Evolutionary conservation across 1,284 basidiomycete species (phyloP).

Genomic region (Trichosporon asahii): DNA sequence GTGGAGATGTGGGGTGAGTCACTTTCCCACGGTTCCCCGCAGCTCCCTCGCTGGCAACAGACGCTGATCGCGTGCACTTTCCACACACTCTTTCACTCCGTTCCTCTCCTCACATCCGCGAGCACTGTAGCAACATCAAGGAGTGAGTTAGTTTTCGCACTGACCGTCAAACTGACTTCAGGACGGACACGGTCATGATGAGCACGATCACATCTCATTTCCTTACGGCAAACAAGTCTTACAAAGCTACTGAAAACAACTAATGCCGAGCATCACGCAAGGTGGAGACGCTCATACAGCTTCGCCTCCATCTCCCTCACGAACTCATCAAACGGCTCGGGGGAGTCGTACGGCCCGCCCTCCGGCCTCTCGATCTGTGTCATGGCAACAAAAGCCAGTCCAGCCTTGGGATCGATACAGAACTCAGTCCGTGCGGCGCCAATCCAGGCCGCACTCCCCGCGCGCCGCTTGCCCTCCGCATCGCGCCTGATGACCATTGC

Average conservation of each 20-base stretch:
- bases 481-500: background rate
- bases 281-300: background rate
- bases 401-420: constrained; percentile 34
- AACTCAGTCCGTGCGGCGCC: constrained; percentile 29
- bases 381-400: constrained; percentile 17
- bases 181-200: too few species aligned
- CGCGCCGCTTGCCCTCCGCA: constrained; percentile 20
- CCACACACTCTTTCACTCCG: too few species aligned
- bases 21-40: constrained; percentile 1
- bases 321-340: background rate
- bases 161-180: too few species aligned
- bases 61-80: too few species aligned
- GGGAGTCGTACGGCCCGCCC: background rate
- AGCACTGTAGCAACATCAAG: too few species aligned
- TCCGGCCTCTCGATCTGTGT: background rate
- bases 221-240: too few species aligned
- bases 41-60: too few species aligned
- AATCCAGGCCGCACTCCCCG: constrained; percentile 22
- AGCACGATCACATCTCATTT: too few species aligned
- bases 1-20: background rate
- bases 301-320: background rate
- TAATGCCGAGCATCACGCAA: too few species aligned
- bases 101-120: too few species aligned
- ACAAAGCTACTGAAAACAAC: too few species aligned
- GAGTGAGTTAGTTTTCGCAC: too few species aligned